Percentiles rank a stretch among this genome's conserved stretches.
phyloP scores from a whole-genome alignment of 495 filamentous ascomycete species.

The Penicillium steckii region DNA sequence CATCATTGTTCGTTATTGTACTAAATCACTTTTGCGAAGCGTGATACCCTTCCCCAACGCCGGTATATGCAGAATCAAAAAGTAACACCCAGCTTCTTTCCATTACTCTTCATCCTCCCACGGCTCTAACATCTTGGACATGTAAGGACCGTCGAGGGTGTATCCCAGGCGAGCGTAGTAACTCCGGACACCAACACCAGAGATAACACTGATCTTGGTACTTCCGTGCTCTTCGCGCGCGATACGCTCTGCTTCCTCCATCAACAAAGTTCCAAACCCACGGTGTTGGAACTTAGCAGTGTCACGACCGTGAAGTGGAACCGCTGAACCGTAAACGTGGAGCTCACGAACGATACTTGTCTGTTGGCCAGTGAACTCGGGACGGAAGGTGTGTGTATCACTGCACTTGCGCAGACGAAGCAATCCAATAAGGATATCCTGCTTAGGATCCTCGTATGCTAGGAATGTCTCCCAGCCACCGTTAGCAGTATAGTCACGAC shows the following conservation, averaged over 20 bases:
- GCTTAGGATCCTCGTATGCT: conserved; percentile 96
- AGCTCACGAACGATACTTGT: conserved; percentile 92
- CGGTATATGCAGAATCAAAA: conserved; percentile 11
- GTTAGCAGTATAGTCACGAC: conserved; percentile 91
- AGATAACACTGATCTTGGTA: conserved; percentile 91
- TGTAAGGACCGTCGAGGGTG: conserved; percentile 85
- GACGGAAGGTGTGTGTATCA: conserved; percentile 82
- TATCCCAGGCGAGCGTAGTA: conserved; percentile 95
- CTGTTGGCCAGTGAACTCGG: conserved; percentile 79
- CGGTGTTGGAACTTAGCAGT: conserved; percentile 97
- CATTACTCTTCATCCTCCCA: conserved; percentile 44
- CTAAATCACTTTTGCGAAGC: conserved; percentile 6
- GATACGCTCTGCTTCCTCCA: conserved; percentile 97
- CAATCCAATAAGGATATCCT: conserved; percentile 93
- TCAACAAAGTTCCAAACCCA: conserved; percentile 90
- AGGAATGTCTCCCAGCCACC: conserved; percentile 98
- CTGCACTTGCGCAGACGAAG: conserved; percentile 90
- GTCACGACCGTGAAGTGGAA: conserved; percentile 90
- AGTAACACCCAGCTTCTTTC: neutral
- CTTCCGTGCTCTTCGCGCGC: conserved; percentile 92
- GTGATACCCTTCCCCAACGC: conserved; percentile 10
- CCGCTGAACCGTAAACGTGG: conserved; percentile 94
- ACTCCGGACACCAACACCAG: conserved; percentile 87
- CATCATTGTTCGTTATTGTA: conserved; percentile 24
- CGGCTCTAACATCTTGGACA: conserved; percentile 67